Conservation (phyloP, 768 basidiomycete genomes). For the Leccinum broughii region DNA sequence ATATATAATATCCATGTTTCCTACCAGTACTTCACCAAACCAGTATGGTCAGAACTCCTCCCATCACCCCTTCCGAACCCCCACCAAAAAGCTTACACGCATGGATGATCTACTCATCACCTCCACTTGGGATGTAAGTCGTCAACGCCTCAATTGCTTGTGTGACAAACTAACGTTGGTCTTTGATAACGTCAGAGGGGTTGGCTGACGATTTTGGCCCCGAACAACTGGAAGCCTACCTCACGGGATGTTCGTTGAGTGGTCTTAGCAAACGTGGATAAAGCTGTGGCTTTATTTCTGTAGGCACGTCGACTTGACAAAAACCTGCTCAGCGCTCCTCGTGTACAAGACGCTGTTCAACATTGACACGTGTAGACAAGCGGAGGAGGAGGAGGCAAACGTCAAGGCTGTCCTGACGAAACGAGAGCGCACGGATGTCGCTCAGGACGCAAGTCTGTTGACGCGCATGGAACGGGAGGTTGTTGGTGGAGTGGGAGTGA, state of each 20-base stretch:
- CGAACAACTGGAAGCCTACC: too few species aligned
- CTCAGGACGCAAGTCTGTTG: slow-evolving; percentile 68
- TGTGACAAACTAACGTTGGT: not conserved
- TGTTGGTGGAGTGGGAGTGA: slow-evolving; percentile 70
- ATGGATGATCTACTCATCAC: slow-evolving; percentile 90
- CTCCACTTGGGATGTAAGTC: slow-evolving; percentile 93
- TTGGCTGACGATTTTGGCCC: slow-evolving; percentile 48
- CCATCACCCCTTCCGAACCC: slow-evolving; percentile 68
- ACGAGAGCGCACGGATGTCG: slow-evolving; percentile 79
- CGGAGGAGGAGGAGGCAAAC: slow-evolving; percentile 67
- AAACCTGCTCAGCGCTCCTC: slow-evolving; percentile 78
- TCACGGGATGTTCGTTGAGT: slow-evolving; percentile 31
- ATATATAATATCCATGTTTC: not conserved
- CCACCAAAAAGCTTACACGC: slow-evolving; percentile 86
- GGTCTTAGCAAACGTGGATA: not conserved
- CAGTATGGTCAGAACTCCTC: slow-evolving; percentile 88
- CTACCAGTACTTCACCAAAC: slow-evolving; percentile 58
- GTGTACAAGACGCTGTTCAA: slow-evolving; percentile 88
- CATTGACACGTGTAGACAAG: slow-evolving; percentile 67
- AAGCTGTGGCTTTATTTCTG: not conserved
- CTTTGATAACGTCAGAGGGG: slow-evolving; percentile 76
- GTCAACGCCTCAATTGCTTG: not conserved
- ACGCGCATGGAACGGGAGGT: slow-evolving; percentile 72
- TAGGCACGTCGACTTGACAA: slow-evolving; percentile 88
- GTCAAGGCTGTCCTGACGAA: slow-evolving; percentile 73